Percentiles rank a stretch among this genome's conserved stretches.
Evolutionary conservation across 352 stramenopile genomes (phyloP).

Genomic region (Pythium oligandrum): DNA sequence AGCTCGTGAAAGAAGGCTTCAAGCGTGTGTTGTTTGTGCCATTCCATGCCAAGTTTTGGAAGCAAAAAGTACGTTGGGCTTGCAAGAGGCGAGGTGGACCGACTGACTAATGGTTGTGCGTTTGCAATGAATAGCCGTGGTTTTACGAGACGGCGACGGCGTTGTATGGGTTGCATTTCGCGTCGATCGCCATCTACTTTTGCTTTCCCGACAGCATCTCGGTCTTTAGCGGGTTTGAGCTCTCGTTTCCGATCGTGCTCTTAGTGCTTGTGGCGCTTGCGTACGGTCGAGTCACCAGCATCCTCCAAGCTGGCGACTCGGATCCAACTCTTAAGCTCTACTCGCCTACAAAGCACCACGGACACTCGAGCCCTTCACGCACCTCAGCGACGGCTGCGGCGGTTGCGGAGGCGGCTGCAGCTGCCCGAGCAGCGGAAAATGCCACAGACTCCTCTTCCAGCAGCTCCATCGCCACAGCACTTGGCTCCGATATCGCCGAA

Average conservation of each 20-base stretch:
- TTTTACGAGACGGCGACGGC: constrained; percentile 58
- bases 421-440: neutral
- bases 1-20: constrained; percentile 71
- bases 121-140: constrained; percentile 25
- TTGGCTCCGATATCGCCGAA: constrained; percentile 57
- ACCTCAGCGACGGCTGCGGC: neutral
- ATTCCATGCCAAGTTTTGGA: constrained; percentile 71
- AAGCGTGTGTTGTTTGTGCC: constrained; percentile 63
- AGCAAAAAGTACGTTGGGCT: constrained; percentile 31
- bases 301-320: constrained; percentile 50
- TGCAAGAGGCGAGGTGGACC: neutral
- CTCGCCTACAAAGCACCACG: constrained; percentile 40
- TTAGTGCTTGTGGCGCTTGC: constrained; percentile 61
- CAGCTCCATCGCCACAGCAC: constrained; percentile 26
- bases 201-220: constrained; percentile 37
- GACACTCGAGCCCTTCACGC: constrained; percentile 4
- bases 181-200: constrained; percentile 47
- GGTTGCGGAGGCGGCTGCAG: neutral
- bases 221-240: constrained; percentile 61
- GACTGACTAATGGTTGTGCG: neutral
- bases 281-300: constrained; percentile 76
- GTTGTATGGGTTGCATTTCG: constrained; percentile 51
- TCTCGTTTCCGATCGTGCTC: constrained; percentile 51
- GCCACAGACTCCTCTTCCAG: neutral
- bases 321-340: constrained; percentile 55